Evolutionary conservation across 1,284 basidiomycete species (phyloP).

Genomic region (Leccinum insolens): DNA sequence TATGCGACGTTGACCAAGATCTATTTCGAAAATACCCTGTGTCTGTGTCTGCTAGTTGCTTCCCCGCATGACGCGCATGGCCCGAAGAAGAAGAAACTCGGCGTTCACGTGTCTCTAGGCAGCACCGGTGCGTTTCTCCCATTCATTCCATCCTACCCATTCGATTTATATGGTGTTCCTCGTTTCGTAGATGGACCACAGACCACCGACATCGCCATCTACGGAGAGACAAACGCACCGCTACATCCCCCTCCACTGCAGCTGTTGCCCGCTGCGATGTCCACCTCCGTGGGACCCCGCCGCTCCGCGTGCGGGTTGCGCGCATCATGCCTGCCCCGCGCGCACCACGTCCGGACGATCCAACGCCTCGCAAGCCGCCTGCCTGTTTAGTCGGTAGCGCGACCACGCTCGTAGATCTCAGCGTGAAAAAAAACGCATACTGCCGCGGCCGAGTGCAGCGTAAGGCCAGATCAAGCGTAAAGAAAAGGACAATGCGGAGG

Average conservation of each 20-base stretch:
- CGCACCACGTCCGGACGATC: no score
- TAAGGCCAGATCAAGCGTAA: slow-evolving; percentile 10
- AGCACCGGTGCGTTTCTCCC: no score
- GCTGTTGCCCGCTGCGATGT: not conserved
- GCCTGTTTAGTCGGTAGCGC: no score
- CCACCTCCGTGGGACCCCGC: slow-evolving; percentile 20
- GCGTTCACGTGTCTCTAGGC: slow-evolving; percentile 46
- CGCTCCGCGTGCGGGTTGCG: slow-evolving; percentile 43
- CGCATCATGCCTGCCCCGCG: no score
- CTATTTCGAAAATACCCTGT: slow-evolving; percentile 39
- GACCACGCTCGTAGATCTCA: no score
- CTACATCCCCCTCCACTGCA: slow-evolving; percentile 14
- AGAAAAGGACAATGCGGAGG: slow-evolving; percentile 21
- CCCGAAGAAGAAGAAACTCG: slow-evolving; percentile 41
- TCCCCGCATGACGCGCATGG: slow-evolving; percentile 21
- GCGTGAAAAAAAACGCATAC: slow-evolving; percentile 25
- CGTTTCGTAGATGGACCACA: no score
- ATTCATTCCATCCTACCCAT: slow-evolving; percentile 38
- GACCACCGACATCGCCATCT: no score
- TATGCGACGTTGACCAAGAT: slow-evolving; percentile 42
- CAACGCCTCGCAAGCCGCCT: slow-evolving; percentile 66
- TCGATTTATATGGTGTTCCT: no score
- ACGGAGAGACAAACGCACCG: slow-evolving; percentile 39
- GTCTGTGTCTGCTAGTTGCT: slow-evolving; percentile 46
- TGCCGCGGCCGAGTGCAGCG: slow-evolving; percentile 13